Evolutionary conservation across 331 rosid genomes (phyloP).

Genomic region (Malus hybrid): DNA sequence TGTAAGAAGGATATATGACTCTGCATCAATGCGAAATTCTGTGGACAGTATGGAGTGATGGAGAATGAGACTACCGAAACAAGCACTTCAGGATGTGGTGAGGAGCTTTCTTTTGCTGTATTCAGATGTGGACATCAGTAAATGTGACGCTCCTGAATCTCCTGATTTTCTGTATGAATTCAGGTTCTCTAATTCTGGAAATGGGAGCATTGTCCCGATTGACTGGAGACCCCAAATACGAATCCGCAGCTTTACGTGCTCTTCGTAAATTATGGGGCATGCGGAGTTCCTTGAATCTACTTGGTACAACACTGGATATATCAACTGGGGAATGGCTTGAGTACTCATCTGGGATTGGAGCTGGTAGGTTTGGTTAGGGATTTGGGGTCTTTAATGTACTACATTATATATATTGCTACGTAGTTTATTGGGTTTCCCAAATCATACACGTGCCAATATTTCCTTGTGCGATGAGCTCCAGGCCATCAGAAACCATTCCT

Average conservation of each 20-base stretch:
- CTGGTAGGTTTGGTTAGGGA: constrained; percentile 49
- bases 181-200: constrained; percentile 97
- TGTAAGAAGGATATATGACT: constrained; percentile 77
- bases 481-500: not conserved
- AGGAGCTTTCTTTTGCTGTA: constrained; percentile 47
- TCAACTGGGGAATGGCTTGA: constrained; percentile 90
- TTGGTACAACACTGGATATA: constrained; percentile 89
- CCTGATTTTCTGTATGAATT: constrained; percentile 20
- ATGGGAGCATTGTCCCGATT: constrained; percentile 94
- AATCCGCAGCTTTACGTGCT: constrained; percentile 81
- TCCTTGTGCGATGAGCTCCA: not conserved
- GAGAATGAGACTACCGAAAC: constrained; percentile 97
- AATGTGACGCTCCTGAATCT: constrained; percentile 16
- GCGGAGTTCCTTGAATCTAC: constrained; percentile 82
- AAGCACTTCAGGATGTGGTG: constrained; percentile 99
- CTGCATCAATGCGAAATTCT: constrained; percentile 70
- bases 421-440: constrained; percentile 11
- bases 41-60: constrained; percentile 97
- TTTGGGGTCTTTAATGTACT: not conserved
- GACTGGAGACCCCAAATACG: constrained; percentile 80
- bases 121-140: constrained; percentile 25
- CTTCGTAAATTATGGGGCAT: constrained; percentile 88
- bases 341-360: constrained; percentile 92
- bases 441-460: constrained; percentile 9
- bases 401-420: not conserved